These are phyloP conservation scores for Penicillium daleae DNA, from an alignment of 495 filamentous ascomycete genomes.

Conservation along the genomic window DNA sequence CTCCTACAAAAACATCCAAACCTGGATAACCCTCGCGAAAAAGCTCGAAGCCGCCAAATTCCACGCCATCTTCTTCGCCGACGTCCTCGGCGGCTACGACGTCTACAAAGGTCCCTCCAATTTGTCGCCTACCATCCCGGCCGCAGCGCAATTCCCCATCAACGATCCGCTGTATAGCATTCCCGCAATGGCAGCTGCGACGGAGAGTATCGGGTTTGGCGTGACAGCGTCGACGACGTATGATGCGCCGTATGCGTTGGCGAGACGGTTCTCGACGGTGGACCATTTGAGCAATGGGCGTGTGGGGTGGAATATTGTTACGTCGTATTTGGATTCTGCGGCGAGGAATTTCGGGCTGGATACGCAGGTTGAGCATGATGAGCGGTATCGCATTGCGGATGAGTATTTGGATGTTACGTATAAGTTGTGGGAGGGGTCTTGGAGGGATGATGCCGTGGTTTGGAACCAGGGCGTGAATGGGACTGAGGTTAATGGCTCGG, in stretches of 20 bases:
- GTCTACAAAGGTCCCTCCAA: conserved; percentile 63
- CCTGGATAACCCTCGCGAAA: conserved; percentile 51
- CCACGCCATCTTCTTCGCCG: conserved; percentile 61
- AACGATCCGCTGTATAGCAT: conserved; percentile 54
- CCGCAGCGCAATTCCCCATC: conserved; percentile 70
- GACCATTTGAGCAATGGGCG: conserved; percentile 70
- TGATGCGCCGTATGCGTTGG: conserved; percentile 70
- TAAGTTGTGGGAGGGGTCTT: conserved; percentile 69
- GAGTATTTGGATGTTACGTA: conserved; percentile 72
- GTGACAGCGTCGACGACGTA: conserved; percentile 71
- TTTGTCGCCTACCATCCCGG: conserved; percentile 59
- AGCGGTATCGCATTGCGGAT: conserved; percentile 67
- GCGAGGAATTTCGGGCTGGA: conserved; percentile 62
- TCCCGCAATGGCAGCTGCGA: conserved; percentile 52
- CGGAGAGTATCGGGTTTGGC: conserved; percentile 66
- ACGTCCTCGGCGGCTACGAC: conserved; percentile 62
- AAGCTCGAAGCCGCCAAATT: conserved; percentile 54
- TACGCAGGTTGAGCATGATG: conserved; percentile 66
- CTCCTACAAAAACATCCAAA: conserved; percentile 51
- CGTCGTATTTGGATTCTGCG: conserved; percentile 66
- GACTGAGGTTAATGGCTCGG: conserved; percentile 34
- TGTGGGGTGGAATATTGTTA: conserved; percentile 71
- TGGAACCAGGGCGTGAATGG: conserved; percentile 23
- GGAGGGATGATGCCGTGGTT: conserved; percentile 65
- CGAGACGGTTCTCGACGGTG: conserved; percentile 64